Evolutionary conservation across 2,329 filamentous ascomycete species (phyloP).

Genomic region (Knoxdaviesia capensis): DNA sequence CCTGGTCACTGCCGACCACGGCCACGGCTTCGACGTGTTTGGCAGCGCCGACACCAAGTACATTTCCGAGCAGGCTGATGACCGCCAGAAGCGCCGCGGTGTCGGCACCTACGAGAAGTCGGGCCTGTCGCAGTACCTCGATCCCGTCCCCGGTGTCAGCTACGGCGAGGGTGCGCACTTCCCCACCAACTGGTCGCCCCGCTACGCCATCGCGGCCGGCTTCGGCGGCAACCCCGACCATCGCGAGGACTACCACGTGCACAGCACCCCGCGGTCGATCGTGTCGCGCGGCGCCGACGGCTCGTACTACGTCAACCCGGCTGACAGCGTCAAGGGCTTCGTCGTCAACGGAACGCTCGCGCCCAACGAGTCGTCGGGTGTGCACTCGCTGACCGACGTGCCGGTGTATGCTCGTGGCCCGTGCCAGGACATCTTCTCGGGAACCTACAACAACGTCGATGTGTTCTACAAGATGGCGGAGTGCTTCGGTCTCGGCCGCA

Average conservation of each 20-base stretch:
- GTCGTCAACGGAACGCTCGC: constrained; percentile 58
- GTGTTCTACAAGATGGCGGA: constrained; percentile 56
- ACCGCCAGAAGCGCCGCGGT: constrained; percentile 56
- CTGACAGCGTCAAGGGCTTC: constrained; percentile 46
- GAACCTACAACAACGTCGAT: constrained; percentile 50
- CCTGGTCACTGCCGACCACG: constrained; percentile 71
- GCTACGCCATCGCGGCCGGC: constrained; percentile 61
- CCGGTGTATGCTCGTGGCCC: constrained; percentile 62
- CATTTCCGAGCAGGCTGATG: constrained; percentile 39
- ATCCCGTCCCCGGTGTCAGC: constrained; percentile 32
- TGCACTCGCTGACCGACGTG: constrained; percentile 61
- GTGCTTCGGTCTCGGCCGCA: constrained; percentile 35
- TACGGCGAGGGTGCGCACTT: constrained; percentile 61
- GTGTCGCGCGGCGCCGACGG: constrained; percentile 32
- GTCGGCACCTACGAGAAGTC: constrained; percentile 55
- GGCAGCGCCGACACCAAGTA: constrained; percentile 68
- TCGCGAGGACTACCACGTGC: constrained; percentile 57
- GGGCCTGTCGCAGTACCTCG: constrained; percentile 56
- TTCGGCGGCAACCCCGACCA: constrained; percentile 53
- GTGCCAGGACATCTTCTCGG: constrained; percentile 57
- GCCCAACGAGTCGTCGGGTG: constrained; percentile 41
- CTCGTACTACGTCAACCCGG: constrained; percentile 43
- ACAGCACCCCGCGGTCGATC: constrained; percentile 40
- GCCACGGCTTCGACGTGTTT: constrained; percentile 76
- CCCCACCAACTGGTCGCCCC: constrained; percentile 67